These are phyloP conservation scores for Simplicillium sp. DNA, from an alignment of 2,329 filamentous ascomycete species.

Conservation along the genomic window DNA sequence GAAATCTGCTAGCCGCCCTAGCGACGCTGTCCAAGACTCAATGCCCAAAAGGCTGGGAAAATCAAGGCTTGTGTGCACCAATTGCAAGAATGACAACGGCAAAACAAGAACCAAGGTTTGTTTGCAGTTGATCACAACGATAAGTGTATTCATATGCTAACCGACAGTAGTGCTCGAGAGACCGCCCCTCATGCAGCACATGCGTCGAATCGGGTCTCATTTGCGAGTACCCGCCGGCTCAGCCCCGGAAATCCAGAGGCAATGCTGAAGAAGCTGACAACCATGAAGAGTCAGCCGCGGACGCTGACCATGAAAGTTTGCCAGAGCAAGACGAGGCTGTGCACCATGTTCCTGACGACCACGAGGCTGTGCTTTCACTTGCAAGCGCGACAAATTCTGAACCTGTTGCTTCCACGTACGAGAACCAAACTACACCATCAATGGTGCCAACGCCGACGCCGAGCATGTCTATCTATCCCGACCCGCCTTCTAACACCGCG, in stretches of 20 bases:
- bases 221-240: conserved; percentile 29
- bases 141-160: conserved; percentile 10
- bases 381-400: too few relatives aligned
- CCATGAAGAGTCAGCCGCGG: conserved; percentile 3
- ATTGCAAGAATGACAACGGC: conserved; percentile 19
- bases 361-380: too few relatives aligned
- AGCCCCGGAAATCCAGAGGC: conserved; percentile 10
- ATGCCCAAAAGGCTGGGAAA: conserved; percentile 15
- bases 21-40: neutral
- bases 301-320: conserved; percentile 7
- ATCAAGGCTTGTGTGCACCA: conserved; percentile 24
- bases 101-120: conserved; percentile 29
- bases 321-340: conserved; percentile 4
- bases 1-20: neutral
- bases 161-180: conserved; percentile 26
- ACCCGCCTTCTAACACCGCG: too few relatives aligned
- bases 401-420: too few relatives aligned
- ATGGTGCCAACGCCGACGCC: too few relatives aligned
- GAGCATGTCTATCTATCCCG: too few relatives aligned
- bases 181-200: conserved; percentile 27
- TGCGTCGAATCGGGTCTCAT: conserved; percentile 20
- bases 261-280: conserved; percentile 10
- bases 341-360: neutral
- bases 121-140: neutral
- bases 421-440: too few relatives aligned